Evolutionary conservation across 257 asterid genomes (phyloP), one percentile per base, ranked within the genome.

Genomic region (Penstemon eatonii): DNA sequence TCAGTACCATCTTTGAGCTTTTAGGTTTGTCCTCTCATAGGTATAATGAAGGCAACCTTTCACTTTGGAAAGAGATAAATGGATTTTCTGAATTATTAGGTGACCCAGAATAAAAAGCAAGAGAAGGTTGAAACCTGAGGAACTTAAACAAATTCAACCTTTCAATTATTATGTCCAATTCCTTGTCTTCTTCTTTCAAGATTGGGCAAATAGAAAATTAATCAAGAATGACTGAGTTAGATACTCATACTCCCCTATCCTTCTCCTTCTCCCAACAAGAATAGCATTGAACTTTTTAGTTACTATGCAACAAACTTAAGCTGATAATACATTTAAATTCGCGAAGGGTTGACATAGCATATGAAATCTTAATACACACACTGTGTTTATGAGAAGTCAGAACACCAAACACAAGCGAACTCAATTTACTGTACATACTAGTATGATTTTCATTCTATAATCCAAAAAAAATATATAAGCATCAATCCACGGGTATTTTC

Each of bases 371-470:
- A 57, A 39, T 50, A 19, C 3, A 42, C 41, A 52, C 58, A 47
- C 60, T 45, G 43, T 45, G 53, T 67, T 44, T 53, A 54, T 33
- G 33, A 65, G 45, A 56, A 56, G 45, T 12, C 66, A 47, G 45
- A 46, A 7, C 51, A 7, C 33, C 51, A 46, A 46, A 12, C 8
- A 6, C 51, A 46, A 46, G 51, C 33, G 2, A 25, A 25, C 33
- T 25, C 33, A 25, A 46, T 8, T 46, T 7, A 46, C 10, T 46
- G 13, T 8, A 12, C 8, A 46, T 46, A 12, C 51, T 12, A 46
- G 10, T 0, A 2, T 5, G 51, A 46, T 6, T 6, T 46, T 7
- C 3, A 46, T 46, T 12, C n/a, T 1, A 7, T 7, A 46, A 46
- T 9, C 33, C 33, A 25, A 25, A 25, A 25, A 25, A 25, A 25